These are phyloP conservation scores for Orbilia brochopaga DNA, from an alignment of 2,329 filamentous ascomycete species.

Conservation along the genomic window DNA sequence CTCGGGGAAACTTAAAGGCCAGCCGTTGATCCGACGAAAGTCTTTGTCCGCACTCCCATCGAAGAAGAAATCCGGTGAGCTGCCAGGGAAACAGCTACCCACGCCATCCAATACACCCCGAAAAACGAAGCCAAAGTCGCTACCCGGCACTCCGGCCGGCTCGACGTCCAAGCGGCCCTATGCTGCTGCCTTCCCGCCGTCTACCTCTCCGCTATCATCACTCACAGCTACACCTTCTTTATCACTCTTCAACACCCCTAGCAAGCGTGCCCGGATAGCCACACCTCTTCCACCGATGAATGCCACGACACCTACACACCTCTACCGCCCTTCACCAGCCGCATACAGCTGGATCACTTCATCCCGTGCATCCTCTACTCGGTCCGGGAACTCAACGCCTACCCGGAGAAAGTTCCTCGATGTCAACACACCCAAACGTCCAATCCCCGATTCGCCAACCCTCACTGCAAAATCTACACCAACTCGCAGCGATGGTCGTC, in stretches of 20 bases:
- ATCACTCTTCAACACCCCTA: conserved; percentile 31
- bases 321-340: conserved; percentile 24
- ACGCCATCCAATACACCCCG: conserved; percentile 36
- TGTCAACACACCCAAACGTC: conserved; percentile 17
- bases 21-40: conserved; percentile 34
- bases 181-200: conserved; percentile 23
- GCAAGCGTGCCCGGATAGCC: conserved; percentile 21
- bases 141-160: conserved; percentile 24
- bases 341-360: conserved; percentile 29
- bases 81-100: conserved; percentile 33
- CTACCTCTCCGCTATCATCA: conserved; percentile 29
- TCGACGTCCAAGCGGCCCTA: conserved; percentile 29
- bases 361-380: conserved; percentile 14
- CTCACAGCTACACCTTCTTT: conserved; percentile 24
- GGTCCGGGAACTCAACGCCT: conserved; percentile 16
- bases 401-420: conserved; percentile 1
- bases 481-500: conserved; percentile 5
- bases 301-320: conserved; percentile 20
- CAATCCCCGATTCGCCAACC: conserved; percentile 30
- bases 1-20: conserved; percentile 28
- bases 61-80: conserved; percentile 26
- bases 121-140: conserved; percentile 33
- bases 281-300: conserved; percentile 33
- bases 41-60: conserved; percentile 32
- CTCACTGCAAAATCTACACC: conserved; percentile 18